These are phyloP conservation scores for Pistacia atlantica DNA, from an alignment of 345 rosid genomes.

Conservation along the genomic window DNA sequence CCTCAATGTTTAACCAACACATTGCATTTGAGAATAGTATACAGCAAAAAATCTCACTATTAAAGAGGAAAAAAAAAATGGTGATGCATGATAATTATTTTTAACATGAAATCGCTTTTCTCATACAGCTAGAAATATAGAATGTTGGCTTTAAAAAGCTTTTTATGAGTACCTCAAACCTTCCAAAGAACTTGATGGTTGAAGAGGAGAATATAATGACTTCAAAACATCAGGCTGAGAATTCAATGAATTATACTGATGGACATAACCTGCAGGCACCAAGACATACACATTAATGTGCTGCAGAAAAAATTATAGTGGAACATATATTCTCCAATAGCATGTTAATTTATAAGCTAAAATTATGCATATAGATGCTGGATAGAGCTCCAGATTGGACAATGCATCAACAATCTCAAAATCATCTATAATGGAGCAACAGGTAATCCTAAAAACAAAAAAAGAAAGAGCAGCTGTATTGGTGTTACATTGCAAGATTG, in stretches of 20 bases:
- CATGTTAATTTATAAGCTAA: neutral
- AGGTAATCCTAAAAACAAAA: too few relatives aligned
- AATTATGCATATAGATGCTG: neutral
- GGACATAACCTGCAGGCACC: conserved; percentile 70
- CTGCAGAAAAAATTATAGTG: neutral
- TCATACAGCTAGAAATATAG: neutral
- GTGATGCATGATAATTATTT: neutral
- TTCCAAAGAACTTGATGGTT: conserved; percentile 89
- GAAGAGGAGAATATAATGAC: conserved; percentile 94
- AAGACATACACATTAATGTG: conserved; percentile 11
- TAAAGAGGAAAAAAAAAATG: neutral
- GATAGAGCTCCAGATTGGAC: neutral
- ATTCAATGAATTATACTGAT: conserved; percentile 78
- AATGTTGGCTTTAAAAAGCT: neutral
- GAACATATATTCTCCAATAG: conserved; percentile 2
- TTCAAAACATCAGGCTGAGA: conserved; percentile 94
- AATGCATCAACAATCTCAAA: conserved; percentile 1
- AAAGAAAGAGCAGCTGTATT: neutral
- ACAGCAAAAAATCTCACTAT: neutral
- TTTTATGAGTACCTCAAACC: conserved; percentile 62
- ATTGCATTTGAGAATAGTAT: neutral
- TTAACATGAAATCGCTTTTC: neutral
- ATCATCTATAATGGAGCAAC: neutral
- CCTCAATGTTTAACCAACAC: neutral
- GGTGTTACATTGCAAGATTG: neutral